phyloP scores from a whole-genome alignment of 78 protist species.

The Bodo saltans region DNA sequence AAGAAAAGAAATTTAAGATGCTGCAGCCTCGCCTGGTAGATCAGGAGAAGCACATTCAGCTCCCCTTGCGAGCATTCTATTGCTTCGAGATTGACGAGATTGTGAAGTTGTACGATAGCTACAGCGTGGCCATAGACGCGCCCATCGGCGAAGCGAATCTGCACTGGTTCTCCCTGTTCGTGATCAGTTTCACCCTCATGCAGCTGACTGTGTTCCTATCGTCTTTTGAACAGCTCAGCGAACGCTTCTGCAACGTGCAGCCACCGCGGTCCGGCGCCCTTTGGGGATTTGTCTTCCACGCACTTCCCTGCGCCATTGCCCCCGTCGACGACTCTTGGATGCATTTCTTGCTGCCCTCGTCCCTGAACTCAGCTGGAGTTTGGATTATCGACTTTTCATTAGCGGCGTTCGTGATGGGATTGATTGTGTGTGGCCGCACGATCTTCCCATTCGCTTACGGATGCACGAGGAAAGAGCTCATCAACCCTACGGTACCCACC shows the following conservation, averaged over 20 bases:
- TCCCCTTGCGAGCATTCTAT: not conserved
- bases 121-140: not conserved
- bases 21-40: not conserved
- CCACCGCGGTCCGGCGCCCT: not conserved
- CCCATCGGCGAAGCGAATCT: not conserved
- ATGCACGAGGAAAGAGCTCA: not conserved
- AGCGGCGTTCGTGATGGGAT: not conserved
- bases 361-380: not conserved
- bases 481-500: not conserved
- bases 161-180: not conserved
- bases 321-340: not conserved
- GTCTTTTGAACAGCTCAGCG: too few relatives aligned
- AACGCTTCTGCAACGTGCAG: not conserved
- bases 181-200: not conserved
- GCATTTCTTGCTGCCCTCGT: not conserved
- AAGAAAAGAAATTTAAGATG: not conserved
- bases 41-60: not conserved
- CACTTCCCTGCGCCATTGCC: not conserved
- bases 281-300: not conserved
- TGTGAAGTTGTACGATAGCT: not conserved
- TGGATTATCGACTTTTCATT: not conserved
- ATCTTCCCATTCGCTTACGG: not conserved
- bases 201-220: too few relatives aligned
- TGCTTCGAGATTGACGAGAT: not conserved
- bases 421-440: not conserved